Evolutionary conservation across 345 rosid genomes (phyloP), one percentile per base, ranked within the genome.

Genomic region (Eucalyptus erythrocorys): DNA sequence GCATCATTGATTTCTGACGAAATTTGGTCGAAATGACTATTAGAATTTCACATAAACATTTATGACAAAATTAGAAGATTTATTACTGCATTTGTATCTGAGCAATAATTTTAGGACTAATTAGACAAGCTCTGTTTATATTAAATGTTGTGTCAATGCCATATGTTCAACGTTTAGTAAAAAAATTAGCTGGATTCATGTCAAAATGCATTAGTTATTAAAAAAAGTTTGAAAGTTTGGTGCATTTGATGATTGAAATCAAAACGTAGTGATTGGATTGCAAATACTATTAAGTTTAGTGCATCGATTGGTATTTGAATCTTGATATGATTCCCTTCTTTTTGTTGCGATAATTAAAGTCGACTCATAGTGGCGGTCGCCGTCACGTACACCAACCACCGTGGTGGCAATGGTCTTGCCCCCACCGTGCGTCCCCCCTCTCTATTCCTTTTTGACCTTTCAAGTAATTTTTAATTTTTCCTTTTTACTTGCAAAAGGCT

Each of bases 1-100:
- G n/a, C 3, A 0, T n/a, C 19, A n/a, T 1, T 8, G 37, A 64
- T 64, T 61, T 30, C 6, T 4, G 0, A 13, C 16, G 1, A 61
- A 59, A 3, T 61, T 27, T 27, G 32, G 34, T 27, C 0, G 3
- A 7, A 26, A 57, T 10, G n/a, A 57, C 1, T 26, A 26, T 55
- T 55, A 26, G 30, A 55, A 55, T 55, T 55, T 11, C 3, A 55
- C 30, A 4, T 26, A 55, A 55, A 55, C 30, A 55, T 59, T 27
- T 59, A 59, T 11, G 66, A 27, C 16, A 12, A 30, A 27, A 61
- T 27, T 27, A 27, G 15, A 61, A 59, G 30, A 61, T 27, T 27
- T 27, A 27, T 3, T 5, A 27, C 16, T 27, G 16, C 17, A 64
- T 64, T 64, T 13, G 19, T 14, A n/a, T 13, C 6, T 2, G 1